Base-by-base conservation (phyloP, 2,329 filamentous ascomycete genomes). In the Pseudopyrenochaeta lycopersici region DNA sequence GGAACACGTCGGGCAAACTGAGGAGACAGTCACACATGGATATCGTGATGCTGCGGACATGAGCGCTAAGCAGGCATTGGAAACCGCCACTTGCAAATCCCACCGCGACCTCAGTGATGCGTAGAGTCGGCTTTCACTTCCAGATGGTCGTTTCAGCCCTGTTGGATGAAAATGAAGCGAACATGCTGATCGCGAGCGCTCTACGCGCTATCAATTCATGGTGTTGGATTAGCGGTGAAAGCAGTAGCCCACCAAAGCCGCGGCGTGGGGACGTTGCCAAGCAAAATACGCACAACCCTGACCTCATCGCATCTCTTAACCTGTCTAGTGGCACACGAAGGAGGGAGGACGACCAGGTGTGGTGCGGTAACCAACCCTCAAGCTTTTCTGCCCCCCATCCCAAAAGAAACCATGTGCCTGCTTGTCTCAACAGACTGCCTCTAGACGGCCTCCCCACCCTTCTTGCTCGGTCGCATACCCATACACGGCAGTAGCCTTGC, bases 221-320 rank as follows among this genome's bases (percentile, higher is more conserved):
- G 36, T 17, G 40, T 33, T n/a, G 21, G 21, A 38, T 36, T 56
- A 58, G 56, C 64, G 63, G 53, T 67, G 56, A 51, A 58, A 39
- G 10, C 3, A n/a, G 23, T 9, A 40, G 10, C 23, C 21, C 36
- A 39, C 36, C 36, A 15, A 21, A 21, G 9, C 31, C 15, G 43
- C 18, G 32, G 23, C 49, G 41, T 31, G 41, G 33, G 49, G 18
- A 23, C 18, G 35, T 36, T 36, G 38, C 38, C 38, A 17, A 40
- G 38, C 38, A 40, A 23, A 21, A 27, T 10, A 6, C 5, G 12
- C 44, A 21, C 18, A 39, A 30, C 51, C 46, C 46, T 61, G 57
- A 56, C 57, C 57, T 63, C 60, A 60, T 63, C 38, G 46, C 46
- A 20, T 46, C 30, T 38, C 51, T 49, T 49, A 14, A 23, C 39